Evolutionary conservation across 2,329 filamentous ascomycete genomes (phyloP).

Genomic region (Claviceps capensis): DNA sequence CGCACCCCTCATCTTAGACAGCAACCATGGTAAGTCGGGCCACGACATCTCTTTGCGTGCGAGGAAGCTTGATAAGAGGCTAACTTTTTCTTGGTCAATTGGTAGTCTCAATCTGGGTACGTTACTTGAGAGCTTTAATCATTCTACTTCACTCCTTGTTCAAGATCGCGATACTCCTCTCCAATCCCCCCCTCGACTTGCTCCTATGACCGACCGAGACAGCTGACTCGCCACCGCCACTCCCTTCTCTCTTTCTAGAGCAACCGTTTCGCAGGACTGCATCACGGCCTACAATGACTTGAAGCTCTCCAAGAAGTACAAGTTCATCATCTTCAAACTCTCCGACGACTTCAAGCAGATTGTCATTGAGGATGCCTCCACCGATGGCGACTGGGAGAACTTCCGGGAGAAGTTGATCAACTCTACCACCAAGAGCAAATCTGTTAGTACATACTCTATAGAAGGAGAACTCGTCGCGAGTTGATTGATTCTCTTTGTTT

Average conservation of each 20-base stretch:
- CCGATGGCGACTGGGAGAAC: conserved; percentile 51
- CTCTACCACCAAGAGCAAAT: conserved; percentile 59
- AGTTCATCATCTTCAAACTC: conserved; percentile 83
- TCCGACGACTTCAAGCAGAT: conserved; percentile 73
- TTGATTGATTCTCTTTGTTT: neutral
- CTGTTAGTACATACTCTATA: conserved; percentile 28
- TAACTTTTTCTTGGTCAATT: conserved; percentile 1
- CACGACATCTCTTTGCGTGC: neutral
- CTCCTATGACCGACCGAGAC: conserved; percentile 5
- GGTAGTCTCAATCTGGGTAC: conserved; percentile 56
- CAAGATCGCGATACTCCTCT: neutral
- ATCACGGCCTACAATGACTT: conserved; percentile 62
- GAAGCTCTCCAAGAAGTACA: conserved; percentile 69
- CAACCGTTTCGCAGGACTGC: conserved; percentile 59
- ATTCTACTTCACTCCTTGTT: neutral
- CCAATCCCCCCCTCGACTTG: neutral
- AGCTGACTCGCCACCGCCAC: conserved; percentile 2
- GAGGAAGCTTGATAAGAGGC: neutral
- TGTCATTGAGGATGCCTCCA: conserved; percentile 61
- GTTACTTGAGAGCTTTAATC: conserved; percentile 17
- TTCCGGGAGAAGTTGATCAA: conserved; percentile 67
- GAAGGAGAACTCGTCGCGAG: neutral
- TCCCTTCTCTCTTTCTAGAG: conserved; percentile 32
- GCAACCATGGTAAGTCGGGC: conserved; percentile 26
- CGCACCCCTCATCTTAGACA: conserved; percentile 17